These are phyloP conservation scores for Cucumis melo DNA, from an alignment of 306 rosid species.

Conservation along the genomic window DNA sequence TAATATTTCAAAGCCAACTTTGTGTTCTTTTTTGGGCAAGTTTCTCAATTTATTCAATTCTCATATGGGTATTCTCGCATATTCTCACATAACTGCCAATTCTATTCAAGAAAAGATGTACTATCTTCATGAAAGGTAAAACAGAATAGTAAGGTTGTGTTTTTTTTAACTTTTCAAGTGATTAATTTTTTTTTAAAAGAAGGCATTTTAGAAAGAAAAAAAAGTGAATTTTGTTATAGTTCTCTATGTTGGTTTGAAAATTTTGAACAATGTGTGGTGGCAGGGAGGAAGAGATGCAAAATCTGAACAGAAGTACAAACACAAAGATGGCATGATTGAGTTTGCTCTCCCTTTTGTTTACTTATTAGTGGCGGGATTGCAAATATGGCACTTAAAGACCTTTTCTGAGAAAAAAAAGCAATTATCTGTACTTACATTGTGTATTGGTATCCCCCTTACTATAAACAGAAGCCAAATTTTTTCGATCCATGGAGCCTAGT, in stretches of 20 bases:
- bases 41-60: no score
- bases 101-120: constrained; percentile 81
- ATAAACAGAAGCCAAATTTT: constrained; percentile 64
- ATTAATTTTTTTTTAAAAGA: no score
- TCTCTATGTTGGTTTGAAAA: background rate
- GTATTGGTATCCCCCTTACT: constrained; percentile 96
- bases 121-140: constrained; percentile 70
- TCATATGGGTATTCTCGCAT: no score
- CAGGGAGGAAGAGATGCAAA: constrained; percentile 97
- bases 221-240: no score
- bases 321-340: constrained; percentile 67
- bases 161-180: no score
- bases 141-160: background rate
- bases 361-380: constrained; percentile 70
- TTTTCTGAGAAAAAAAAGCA: constrained; percentile 97
- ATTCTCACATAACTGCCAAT: constrained; percentile 29
- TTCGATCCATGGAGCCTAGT: constrained; percentile 56
- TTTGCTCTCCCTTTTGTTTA: constrained; percentile 62
- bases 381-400: constrained; percentile 82
- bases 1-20: no score
- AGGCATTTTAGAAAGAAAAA: no score
- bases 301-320: constrained; percentile 56
- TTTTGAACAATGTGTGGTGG: background rate
- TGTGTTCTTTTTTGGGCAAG: no score
- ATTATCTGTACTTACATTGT: constrained; percentile 88